Base-by-base conservation (phyloP, 2,329 filamentous ascomycete genomes). In the Aureobasidium leucospermi region DNA sequence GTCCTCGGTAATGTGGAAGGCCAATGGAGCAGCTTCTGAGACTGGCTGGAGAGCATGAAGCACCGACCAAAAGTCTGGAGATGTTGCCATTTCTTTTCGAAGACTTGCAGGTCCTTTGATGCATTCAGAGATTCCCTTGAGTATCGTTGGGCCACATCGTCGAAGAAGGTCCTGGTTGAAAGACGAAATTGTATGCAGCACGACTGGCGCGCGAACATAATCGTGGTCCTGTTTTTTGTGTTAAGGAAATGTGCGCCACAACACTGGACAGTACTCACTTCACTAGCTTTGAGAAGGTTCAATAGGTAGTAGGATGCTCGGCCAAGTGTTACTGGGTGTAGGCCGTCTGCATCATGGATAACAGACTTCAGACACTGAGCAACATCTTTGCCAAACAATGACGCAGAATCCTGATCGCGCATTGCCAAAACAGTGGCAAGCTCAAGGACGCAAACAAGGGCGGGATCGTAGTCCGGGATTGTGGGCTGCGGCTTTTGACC, bases 61-160 rank as follows among this genome's bases (percentile, higher is more conserved):
- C 13, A 96, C 89, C 5, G 88, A 87, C 94, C 94, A 99, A 73
- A 99, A 97, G 69, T 99, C 94, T 0, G 94, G 94, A 16, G 93
- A 97, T 13, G 90, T 93, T 74, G 96, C 95, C 65, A 97, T 89
- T 74, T 97, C 93, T 65, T 89, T 96, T 60, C 90, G 85, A 31
- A 99, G 77, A 11, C 88, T 85, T 29, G 86, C 85, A 0, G 90
- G 85, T 61, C 88, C 84, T 55, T 87, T 85, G 65, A 96, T 89
- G 67, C 92, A 96, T 46, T 86, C 79, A 46, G 86, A 83, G 29
- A 99, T 77, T 0, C 93, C 93, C 66, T 88, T 86, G 16, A 96
- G 78, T 0, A 95, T 84, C 4, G 90, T 82, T 34, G 85, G 79
- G 0, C 91, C 87, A 15, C 89, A 87, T 70, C 88, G 88, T 57